Conservation (phyloP, 2,329 filamentous ascomycete species). For the Thelonectria rubi region DNA sequence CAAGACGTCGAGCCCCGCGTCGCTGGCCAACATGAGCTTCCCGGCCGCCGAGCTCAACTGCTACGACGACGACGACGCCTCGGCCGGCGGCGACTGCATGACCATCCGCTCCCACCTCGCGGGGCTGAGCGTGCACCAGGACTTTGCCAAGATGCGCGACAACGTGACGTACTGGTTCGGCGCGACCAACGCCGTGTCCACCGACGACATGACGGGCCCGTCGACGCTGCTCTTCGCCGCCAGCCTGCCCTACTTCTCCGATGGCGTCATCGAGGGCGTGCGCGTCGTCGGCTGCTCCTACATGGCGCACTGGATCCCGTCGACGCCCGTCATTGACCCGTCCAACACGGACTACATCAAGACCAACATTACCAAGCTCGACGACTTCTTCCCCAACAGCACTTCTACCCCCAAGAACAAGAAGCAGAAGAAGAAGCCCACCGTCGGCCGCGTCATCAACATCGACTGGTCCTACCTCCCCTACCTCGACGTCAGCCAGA, state of each 20-base stretch:
- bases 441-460: conserved; percentile 4
- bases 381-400: not conserved
- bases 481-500: not conserved
- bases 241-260: not conserved
- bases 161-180: not conserved
- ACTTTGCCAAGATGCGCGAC: not conserved
- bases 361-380: conserved; percentile 13
- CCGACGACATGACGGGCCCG: too few relatives aligned
- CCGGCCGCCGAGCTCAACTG: conserved; percentile 7
- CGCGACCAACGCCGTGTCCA: not conserved
- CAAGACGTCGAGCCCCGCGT: not conserved
- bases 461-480: not conserved
- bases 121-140: not conserved
- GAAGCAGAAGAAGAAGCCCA: not conserved
- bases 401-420: not conserved
- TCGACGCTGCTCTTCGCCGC: conserved; percentile 2
- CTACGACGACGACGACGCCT: not conserved
- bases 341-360: conserved; percentile 2
- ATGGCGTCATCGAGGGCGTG: not conserved
- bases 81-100: not conserved
- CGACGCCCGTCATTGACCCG: not conserved
- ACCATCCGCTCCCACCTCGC: conserved; percentile 1
- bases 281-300: conserved; percentile 11
- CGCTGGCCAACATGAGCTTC: not conserved
- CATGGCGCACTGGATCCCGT: conserved; percentile 17